Evolutionary conservation across 2,329 filamentous ascomycete genomes (phyloP), one percentile per base, ranked within the genome.

Genomic region (Pseudogymnoascus sp.): DNA sequence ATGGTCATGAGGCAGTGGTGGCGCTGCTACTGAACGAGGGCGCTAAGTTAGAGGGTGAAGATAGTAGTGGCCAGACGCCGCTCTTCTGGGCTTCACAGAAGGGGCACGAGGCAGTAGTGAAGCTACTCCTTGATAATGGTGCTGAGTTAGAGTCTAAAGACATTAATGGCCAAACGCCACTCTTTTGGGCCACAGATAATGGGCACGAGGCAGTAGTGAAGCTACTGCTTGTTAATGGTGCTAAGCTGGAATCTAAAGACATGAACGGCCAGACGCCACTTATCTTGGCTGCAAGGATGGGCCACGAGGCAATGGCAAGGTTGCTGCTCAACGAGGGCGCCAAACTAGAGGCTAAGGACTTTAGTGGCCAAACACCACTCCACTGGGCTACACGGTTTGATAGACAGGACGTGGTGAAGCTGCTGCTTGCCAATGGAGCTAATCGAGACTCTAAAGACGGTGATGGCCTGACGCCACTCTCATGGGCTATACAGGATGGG

Each of bases 111-210:
- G 61, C 61, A 20, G 58, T 65, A n/a, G 65, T 65, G 5, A 61
- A 64, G 37, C 54, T 67, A 6, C 59, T 68, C 1, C 60, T 68
- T 9, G 62, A 65, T 6, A 58, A 58, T 6, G 64, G 61, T 9
- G 64, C 64, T n/a, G 54, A 64, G n/a, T 3, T 60, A 11, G 41
- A 34, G 14, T 38, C 28, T 38, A 5, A 2, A 1, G 4, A 2
- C 2, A n/a, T 8, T 2, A 2, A 6, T 28, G 7, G 2, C 14
- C 14, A 2, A 0, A 47, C n/a, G 16, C 39, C 39, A 11, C 39
- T 60, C 25, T 32, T 2, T 1, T 20, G 14, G 34, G 60, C 62
- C 7, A 47, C 62, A 32, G 12, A 20, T 38, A 61, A 32, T 14
- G 59, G 54, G n/a, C 59, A 25, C 25, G 18, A 54, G 9, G 37